Conservation (phyloP, 2,329 filamentous ascomycete genomes). For the Aspergillus neotritici region DNA sequence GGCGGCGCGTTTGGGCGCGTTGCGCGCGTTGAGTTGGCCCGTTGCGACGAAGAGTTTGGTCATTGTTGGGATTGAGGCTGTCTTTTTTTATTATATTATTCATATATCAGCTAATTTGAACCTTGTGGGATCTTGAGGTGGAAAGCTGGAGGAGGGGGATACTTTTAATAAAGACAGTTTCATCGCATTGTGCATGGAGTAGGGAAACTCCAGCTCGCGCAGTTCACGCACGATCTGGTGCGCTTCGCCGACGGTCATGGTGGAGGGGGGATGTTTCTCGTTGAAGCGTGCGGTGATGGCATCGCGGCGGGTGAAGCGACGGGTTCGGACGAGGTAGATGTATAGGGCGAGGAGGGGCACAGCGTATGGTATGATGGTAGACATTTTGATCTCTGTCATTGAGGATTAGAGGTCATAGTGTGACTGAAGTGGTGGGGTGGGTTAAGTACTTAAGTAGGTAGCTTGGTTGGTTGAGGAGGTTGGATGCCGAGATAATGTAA, state of each 20-base stretch:
- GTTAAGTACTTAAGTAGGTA: too few relatives aligned
- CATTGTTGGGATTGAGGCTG: conserved; percentile 47
- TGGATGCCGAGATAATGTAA: too few relatives aligned
- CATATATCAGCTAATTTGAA: too few relatives aligned
- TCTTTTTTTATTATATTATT: conserved; percentile 20
- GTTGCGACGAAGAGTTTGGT: conserved; percentile 42
- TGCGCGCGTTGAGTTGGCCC: conserved; percentile 38
- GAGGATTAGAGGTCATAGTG: too few relatives aligned
- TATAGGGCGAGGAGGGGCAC: not conserved
- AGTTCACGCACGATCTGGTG: conserved; percentile 21
- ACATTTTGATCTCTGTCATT: too few relatives aligned
- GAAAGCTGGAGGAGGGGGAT: not conserved
- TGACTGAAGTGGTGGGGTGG: too few relatives aligned
- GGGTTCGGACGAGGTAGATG: not conserved
- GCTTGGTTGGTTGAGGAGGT: too few relatives aligned
- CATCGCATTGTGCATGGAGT: conserved; percentile 20
- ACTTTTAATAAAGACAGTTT: conserved; percentile 21
- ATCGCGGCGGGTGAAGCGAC: not conserved
- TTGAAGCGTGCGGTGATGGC: not conserved
- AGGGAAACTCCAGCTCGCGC: conserved; percentile 26
- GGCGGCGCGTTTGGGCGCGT: conserved; percentile 42
- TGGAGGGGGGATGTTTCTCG: conserved; percentile 15
- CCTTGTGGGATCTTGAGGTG: too few relatives aligned
- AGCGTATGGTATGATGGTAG: not conserved
- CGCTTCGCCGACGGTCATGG: conserved; percentile 25